Evolutionary conservation across 768 basidiomycete species (phyloP).

Genomic region (Panus rudis): DNA sequence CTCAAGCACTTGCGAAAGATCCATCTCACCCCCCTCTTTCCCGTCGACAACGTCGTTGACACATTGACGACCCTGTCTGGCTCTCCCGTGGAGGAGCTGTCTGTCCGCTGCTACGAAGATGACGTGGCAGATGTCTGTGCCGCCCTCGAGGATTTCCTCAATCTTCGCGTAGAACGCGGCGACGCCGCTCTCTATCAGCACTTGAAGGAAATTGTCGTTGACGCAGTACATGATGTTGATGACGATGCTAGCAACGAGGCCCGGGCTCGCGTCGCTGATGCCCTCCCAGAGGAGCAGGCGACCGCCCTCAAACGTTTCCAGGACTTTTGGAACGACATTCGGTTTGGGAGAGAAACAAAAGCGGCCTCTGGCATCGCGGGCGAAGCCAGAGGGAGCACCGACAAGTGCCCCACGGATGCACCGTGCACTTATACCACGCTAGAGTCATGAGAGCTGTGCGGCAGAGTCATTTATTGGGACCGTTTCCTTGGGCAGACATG

Average conservation of each 20-base stretch:
- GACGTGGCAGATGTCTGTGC: conserved; percentile 56
- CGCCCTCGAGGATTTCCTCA: conserved; percentile 51
- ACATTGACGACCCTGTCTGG: conserved; percentile 52
- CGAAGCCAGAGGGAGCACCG: no score
- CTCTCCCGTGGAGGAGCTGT: conserved; percentile 51
- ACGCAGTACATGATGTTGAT: conserved; percentile 30
- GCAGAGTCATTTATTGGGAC: no score
- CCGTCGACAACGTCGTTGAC: conserved; percentile 51
- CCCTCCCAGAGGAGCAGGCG: conserved; percentile 29
- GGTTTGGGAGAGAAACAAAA: conserved; percentile 25
- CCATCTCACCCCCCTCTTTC: conserved; percentile 57
- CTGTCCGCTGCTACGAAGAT: conserved; percentile 54
- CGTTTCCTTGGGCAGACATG: no score
- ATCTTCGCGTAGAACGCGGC: conserved; percentile 40
- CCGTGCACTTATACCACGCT: no score
- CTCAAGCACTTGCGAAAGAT: conserved; percentile 45
- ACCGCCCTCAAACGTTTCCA: conserved; percentile 43
- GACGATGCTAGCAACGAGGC: conserved; percentile 21
- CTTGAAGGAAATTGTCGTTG: conserved; percentile 41
- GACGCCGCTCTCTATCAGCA: conserved; percentile 42
- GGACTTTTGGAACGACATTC: conserved; percentile 43
- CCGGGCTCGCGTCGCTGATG: no score
- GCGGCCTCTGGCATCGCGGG: no score
- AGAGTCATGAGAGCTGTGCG: no score
- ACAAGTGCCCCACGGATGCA: no score